A percentile compares a stretch with the other conserved stretches of the same genome.
Evolutionary conservation across 2,329 filamentous ascomycete species (phyloP).

Genomic region (Botrytis porri): DNA sequence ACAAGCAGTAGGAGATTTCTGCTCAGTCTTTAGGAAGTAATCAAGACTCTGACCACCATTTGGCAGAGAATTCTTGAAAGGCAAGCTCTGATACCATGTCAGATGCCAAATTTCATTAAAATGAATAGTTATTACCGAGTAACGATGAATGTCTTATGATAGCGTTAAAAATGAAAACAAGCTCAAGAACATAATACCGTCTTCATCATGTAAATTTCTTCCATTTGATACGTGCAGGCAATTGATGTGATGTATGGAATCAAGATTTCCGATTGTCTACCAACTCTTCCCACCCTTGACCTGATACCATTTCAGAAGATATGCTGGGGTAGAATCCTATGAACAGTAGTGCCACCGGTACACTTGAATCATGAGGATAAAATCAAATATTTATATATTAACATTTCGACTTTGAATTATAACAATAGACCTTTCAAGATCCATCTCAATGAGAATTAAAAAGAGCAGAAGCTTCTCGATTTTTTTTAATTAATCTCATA

Average conservation of each 20-base stretch:
- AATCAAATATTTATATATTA: background rate
- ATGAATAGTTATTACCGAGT: slow-evolving; percentile 15
- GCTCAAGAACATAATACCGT: slow-evolving; percentile 6
- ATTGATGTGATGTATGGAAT: background rate
- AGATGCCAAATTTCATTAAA: slow-evolving; percentile 19
- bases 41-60: slow-evolving; percentile 34
- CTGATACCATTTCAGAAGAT: background rate
- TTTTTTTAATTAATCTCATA: background rate
- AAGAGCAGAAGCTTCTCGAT: background rate
- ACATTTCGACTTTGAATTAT: background rate
- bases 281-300: background rate
- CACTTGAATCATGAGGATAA: no score
- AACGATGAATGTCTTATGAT: slow-evolving; percentile 24
- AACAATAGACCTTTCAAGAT: background rate
- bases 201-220: background rate
- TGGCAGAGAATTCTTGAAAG: slow-evolving; percentile 36
- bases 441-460: background rate
- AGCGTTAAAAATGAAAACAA: slow-evolving; percentile 19
- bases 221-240: background rate
- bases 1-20: slow-evolving; percentile 37
- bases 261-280: background rate
- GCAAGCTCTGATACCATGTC: slow-evolving; percentile 32
- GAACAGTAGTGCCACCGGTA: background rate
- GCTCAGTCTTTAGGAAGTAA: slow-evolving; percentile 24
- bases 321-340: background rate